Base-by-base conservation (phyloP, 805 yeast genomes). In the Debaryomyces prosopidis region DNA sequence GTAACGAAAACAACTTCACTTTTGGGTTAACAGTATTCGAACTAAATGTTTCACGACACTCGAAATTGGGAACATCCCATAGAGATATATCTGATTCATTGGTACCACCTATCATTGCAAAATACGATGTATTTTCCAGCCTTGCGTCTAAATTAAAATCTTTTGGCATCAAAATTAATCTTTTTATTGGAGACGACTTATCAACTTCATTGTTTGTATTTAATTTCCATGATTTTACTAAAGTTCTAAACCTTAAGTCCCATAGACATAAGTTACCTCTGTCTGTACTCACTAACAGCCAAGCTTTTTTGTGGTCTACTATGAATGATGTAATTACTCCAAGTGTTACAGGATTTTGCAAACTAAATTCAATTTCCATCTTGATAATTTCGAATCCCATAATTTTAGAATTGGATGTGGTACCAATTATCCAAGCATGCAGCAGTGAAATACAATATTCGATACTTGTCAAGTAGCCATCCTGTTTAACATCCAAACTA, bases 221-320 rank as follows among this genome's bases (percentile, higher is more conserved):
- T 37, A 89, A 74, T 8, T 77, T 76, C 82, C 89, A 86, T 1
- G 84, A 70, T 48, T 78, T 82, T 30, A 89, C 67, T 35, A 77
- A 67, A 0, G 85, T 47, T 30, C 73, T 73, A 60, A 89, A 88
- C 43, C 95, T 69, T 30, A 87, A 52, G 61, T 90, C 97, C 96
- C 96, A 90, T 12, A 92, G 64, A 50, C 82, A 83, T 26, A 94
- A 59, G 0, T 84, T 68, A 1, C 97, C 97, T 33, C 76, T 77
- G 0, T 79, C 68, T 0, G 97, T 88, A 0, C 97, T 97, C 2
- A 85, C 59, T 7, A 88, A 60, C 1, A 88, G 59, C 89, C 96
- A 89, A 4, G 77, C 67, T 19, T 70, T 65, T 12, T 72, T 66
- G 0, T 66, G 62, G 43, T 84, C 86, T 17, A 86, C 63, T 1